phyloP scores from a whole-genome alignment of 1,139 yeast species.

The Blastobotrys aristatus region DNA sequence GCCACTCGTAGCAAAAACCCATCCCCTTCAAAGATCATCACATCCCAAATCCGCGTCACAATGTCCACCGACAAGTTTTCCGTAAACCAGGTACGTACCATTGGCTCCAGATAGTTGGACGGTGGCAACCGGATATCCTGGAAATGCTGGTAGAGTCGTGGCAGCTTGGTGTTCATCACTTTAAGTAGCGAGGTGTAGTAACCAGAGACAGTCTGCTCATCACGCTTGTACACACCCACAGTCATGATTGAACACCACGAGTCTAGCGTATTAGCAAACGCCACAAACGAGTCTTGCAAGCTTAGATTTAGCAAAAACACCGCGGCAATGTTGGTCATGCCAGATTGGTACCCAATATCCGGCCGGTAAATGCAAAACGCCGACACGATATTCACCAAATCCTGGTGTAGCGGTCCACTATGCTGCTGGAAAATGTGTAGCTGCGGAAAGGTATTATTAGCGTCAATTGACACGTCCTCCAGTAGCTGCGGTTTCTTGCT shows the following conservation, averaged over 20 bases:
- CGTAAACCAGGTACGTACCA: slow-evolving; percentile 38
- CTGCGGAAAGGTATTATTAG: slow-evolving; percentile 41
- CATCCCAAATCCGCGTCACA: slow-evolving; percentile 47
- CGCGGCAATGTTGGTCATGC: slow-evolving; percentile 37
- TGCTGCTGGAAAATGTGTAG: slow-evolving; percentile 40
- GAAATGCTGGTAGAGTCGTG: slow-evolving; percentile 49
- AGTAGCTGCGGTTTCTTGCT: slow-evolving; percentile 10
- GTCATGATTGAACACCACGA: slow-evolving; percentile 19
- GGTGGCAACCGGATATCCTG: slow-evolving; percentile 38
- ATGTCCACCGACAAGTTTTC: slow-evolving; percentile 37
- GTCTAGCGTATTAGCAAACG: slow-evolving; percentile 44
- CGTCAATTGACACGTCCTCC: slow-evolving; percentile 30
- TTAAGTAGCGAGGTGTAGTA: slow-evolving; percentile 44
- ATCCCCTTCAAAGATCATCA: slow-evolving; percentile 59
- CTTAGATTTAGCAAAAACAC: slow-evolving; percentile 40
- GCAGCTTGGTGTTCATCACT: slow-evolving; percentile 42
- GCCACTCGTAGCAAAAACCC: slow-evolving; percentile 45
- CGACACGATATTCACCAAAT: slow-evolving; percentile 32
- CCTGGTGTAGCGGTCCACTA: slow-evolving; percentile 34
- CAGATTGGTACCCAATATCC: slow-evolving; percentile 28
- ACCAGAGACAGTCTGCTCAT: slow-evolving; percentile 31
- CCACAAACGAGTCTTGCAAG: slow-evolving; percentile 40
- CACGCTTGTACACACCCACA: slow-evolving; percentile 31
- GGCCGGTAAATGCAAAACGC: slow-evolving; percentile 33
- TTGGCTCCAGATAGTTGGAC: slow-evolving; percentile 35